phyloP scores from a whole-genome alignment of 1,139 yeast genomes.

The Debaryomyces singareniensis region DNA sequence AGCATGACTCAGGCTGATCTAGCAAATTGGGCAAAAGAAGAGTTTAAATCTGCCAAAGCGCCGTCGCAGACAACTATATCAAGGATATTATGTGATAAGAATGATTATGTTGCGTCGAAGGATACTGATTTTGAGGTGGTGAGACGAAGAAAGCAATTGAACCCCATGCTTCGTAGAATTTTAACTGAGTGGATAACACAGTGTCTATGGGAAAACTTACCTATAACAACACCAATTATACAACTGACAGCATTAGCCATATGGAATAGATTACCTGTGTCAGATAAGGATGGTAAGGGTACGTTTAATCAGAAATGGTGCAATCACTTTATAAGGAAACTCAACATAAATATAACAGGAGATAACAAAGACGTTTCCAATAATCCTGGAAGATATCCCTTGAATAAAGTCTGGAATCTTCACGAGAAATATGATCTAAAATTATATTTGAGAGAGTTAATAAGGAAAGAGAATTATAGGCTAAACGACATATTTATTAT shows the following conservation, averaged over 20 bases:
- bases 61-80: slow-evolving; percentile 69
- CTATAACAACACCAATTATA: slow-evolving; percentile 57
- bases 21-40: slow-evolving; percentile 57
- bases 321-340: slow-evolving; percentile 47
- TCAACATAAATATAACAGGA: slow-evolving; percentile 47
- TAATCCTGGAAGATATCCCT: slow-evolving; percentile 27
- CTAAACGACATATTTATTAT: slow-evolving; percentile 54
- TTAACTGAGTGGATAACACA: slow-evolving; percentile 66
- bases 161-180: slow-evolving; percentile 51
- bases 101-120: slow-evolving; percentile 51
- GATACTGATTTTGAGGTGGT: slow-evolving; percentile 52
- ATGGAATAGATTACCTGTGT: slow-evolving; percentile 54
- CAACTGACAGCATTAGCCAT: slow-evolving; percentile 60
- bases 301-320: slow-evolving; percentile 65
- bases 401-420: slow-evolving; percentile 56
- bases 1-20: slow-evolving; percentile 64
- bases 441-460: slow-evolving; percentile 25
- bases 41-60: slow-evolving; percentile 44
- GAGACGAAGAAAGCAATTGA: slow-evolving; percentile 50
- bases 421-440: slow-evolving; percentile 49
- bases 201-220: slow-evolving; percentile 61
- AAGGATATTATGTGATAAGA: slow-evolving; percentile 51
- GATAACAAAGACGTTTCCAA: slow-evolving; percentile 33
- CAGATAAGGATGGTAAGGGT: slow-evolving; percentile 56
- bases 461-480: slow-evolving; percentile 27